A percentile compares a stretch with the other conserved stretches of the same genome.
These are phyloP conservation scores for Thuja plicata DNA, from an alignment of 83 land plant species.

Conservation along the genomic window DNA sequence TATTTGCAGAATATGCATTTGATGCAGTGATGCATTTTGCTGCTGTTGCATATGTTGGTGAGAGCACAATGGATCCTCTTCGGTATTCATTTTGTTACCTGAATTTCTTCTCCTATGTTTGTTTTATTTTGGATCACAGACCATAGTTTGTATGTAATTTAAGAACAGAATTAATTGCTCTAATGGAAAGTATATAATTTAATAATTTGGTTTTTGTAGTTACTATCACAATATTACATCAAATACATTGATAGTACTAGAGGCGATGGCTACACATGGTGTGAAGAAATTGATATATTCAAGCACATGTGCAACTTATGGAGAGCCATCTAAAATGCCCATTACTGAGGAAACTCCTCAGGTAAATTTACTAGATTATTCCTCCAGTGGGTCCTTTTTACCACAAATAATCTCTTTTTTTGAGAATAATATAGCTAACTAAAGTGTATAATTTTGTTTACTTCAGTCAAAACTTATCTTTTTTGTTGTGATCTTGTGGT, in stretches of 20 bases:
- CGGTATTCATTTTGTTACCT: slow-evolving; percentile 38
- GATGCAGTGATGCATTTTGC: slow-evolving; percentile 95
- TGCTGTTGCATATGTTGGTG: slow-evolving; percentile 94
- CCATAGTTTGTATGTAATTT: not conserved
- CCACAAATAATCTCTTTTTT: not conserved
- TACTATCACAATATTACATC: slow-evolving; percentile 88
- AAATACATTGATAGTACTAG: slow-evolving; percentile 71
- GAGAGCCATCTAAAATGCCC: slow-evolving; percentile 86
- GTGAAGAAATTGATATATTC: slow-evolving; percentile 82
- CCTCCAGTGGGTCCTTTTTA: not conserved
- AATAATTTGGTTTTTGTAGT: slow-evolving; percentile 30
- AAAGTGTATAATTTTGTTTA: not conserved
- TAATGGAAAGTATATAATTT: not conserved
- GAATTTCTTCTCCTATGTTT: slow-evolving; percentile 8
- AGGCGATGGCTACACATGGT: slow-evolving; percentile 72
- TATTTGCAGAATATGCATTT: slow-evolving; percentile 80
- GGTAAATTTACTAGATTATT: slow-evolving; percentile 27
- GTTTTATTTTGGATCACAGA: not conserved
- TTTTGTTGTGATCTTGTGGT: not conserved
- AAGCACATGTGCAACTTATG: slow-evolving; percentile 93
- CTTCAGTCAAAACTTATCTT: not conserved
- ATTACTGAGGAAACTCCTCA: slow-evolving; percentile 86
- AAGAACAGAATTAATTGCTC: not conserved
- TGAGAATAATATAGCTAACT: not conserved
- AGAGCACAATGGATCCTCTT: slow-evolving; percentile 84